A percentile compares a stretch with the other conserved stretches of the same genome.
These are phyloP conservation scores for Rhododendron williamsianum DNA, from an alignment of 148 eudicot genomes.

Conservation along the genomic window DNA sequence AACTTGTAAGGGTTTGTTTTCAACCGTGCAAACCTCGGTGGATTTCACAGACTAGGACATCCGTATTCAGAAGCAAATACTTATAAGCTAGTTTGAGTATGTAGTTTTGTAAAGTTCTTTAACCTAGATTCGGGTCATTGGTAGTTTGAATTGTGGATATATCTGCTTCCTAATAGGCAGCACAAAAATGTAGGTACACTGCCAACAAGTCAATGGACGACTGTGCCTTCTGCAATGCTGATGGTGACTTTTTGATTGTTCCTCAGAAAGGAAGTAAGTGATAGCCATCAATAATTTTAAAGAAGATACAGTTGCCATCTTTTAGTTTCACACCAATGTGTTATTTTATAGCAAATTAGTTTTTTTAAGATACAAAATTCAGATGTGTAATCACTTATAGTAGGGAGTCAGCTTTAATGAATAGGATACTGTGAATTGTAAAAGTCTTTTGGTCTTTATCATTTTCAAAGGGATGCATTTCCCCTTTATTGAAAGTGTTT, in stretches of 20 bases:
- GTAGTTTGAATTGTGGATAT: background rate
- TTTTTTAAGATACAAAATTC: background rate
- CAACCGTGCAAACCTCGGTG: background rate
- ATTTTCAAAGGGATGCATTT: background rate
- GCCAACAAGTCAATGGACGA: constrained; percentile 92
- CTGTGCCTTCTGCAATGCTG: constrained; percentile 93
- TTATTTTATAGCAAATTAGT: background rate
- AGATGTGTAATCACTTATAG: background rate
- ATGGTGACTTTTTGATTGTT: constrained; percentile 95
- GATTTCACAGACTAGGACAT: background rate
- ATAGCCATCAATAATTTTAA: background rate
- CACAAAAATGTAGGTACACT: constrained; percentile 51
- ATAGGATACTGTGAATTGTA: background rate
- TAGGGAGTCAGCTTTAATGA: background rate
- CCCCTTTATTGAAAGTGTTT: background rate
- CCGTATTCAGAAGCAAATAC: background rate
- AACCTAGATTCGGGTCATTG: background rate
- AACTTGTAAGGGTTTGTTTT: background rate
- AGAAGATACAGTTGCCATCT: background rate
- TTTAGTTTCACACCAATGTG: background rate
- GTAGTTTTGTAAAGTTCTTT: background rate
- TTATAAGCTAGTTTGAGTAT: background rate
- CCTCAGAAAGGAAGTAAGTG: constrained; percentile 93
- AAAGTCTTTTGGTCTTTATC: background rate
- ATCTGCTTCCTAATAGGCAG: constrained; percentile 6